Evolutionary conservation across 2,329 filamentous ascomycete species (phyloP).

Genomic region (Lojkania enalia): DNA sequence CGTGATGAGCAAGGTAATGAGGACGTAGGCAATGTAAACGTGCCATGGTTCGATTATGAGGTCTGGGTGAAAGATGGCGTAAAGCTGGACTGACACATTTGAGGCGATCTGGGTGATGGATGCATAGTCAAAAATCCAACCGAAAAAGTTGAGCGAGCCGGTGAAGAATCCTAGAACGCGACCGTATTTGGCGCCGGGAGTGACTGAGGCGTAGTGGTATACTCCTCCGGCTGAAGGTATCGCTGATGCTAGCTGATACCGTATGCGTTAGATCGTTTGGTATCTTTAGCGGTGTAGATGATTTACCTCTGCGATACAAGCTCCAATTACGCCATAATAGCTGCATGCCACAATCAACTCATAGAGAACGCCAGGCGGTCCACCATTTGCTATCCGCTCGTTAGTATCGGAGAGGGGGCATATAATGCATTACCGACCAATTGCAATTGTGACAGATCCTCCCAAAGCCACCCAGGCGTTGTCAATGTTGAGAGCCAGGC

Average conservation of each 20-base stretch:
- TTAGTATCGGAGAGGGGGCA: conserved; percentile 4
- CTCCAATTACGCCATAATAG: conserved; percentile 21
- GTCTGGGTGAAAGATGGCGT: conserved; percentile 22
- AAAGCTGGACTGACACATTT: conserved; percentile 20
- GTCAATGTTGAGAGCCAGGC: conserved; percentile 59
- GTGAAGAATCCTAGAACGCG: conserved; percentile 22
- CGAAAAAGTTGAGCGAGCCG: conserved; percentile 22
- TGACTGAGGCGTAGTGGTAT: conserved; percentile 22
- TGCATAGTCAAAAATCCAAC: conserved; percentile 23
- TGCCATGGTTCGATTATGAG: conserved; percentile 29
- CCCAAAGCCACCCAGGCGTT: conserved; percentile 68
- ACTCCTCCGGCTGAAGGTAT: conserved; percentile 25
- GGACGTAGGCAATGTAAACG: conserved; percentile 50
- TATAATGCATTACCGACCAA: conserved; percentile 37
- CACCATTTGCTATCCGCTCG: conserved; percentile 15
- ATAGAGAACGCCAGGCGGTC: conserved; percentile 22
- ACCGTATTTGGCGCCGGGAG: conserved; percentile 17
- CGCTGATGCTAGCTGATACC: conserved; percentile 17
- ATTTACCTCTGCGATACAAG: conserved; percentile 23
- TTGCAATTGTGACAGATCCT: conserved; percentile 61
- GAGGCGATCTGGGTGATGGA: conserved; percentile 21
- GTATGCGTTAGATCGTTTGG: neutral
- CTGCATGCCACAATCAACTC: conserved; percentile 21
- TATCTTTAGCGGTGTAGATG: neutral
- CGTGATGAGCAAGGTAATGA: conserved; percentile 49